phyloP scores from a whole-genome alignment of 345 rosid genomes.

The Limnanthes douglasii region DNA sequence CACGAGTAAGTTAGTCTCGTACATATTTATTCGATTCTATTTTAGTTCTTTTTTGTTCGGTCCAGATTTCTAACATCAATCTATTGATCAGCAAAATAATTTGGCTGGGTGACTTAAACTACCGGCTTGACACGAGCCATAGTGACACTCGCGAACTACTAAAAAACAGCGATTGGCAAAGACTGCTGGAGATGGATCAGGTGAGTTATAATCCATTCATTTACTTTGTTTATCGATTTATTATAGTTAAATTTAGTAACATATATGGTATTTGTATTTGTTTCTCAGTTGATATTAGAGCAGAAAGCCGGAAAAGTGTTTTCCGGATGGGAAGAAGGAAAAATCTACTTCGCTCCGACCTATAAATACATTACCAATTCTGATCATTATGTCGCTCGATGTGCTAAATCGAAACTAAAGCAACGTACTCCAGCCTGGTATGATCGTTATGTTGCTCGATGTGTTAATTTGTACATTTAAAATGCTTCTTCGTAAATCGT shows the following conservation, averaged over 20 bases:
- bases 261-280: background rate
- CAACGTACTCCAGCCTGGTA: slow-evolving; percentile 93
- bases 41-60: no score
- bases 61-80: no score
- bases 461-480: no score
- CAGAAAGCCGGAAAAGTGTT: slow-evolving; percentile 68
- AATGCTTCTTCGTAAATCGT: no score
- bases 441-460: no score
- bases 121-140: slow-evolving; percentile 43
- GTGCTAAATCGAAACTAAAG: slow-evolving; percentile 44
- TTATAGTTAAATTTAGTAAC: slow-evolving; percentile 1
- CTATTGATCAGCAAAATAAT: slow-evolving; percentile 71
- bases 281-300: slow-evolving; percentile 51
- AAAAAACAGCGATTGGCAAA: slow-evolving; percentile 53
- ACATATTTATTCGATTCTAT: no score
- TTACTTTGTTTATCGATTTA: background rate
- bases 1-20: slow-evolving; percentile 50
- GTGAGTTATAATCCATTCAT: slow-evolving; percentile 10
- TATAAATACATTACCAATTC: slow-evolving; percentile 69
- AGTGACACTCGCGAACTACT: slow-evolving; percentile 35
- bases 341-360: slow-evolving; percentile 74
- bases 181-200: slow-evolving; percentile 85
- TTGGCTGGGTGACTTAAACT: slow-evolving; percentile 99
- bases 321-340: slow-evolving; percentile 89
- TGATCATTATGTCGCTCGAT: slow-evolving; percentile 48